These are phyloP conservation scores for Daldinia grandis DNA, from an alignment of 495 filamentous ascomycete genomes.

Conservation along the genomic window DNA sequence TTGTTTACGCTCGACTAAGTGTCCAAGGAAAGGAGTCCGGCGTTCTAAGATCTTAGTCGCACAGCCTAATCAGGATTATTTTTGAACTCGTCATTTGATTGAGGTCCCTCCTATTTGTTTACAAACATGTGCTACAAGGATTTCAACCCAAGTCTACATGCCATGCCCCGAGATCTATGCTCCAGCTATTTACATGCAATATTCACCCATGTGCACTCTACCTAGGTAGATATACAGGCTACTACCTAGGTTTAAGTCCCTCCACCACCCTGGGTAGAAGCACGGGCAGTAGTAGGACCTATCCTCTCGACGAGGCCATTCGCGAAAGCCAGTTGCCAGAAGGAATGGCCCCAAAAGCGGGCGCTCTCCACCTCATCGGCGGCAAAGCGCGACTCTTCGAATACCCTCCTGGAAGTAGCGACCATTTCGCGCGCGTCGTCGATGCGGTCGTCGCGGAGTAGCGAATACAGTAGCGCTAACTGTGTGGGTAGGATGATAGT, in stretches of 20 bases:
- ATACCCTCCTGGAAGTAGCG: conserved; percentile 48
- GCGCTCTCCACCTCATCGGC: conserved; percentile 22
- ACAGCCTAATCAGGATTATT: not conserved
- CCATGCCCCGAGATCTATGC: not conserved
- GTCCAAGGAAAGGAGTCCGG: conserved; percentile 17
- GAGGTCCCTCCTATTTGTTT: not conserved
- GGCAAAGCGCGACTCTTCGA: conserved; percentile 36
- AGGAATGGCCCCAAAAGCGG: conserved; percentile 52
- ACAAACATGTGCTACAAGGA: not conserved
- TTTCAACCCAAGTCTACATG: not conserved
- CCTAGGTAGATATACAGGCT: not conserved
- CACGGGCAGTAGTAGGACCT: not conserved
- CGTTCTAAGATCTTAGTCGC: conserved; percentile 8
- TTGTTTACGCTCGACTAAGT: conserved; percentile 12
- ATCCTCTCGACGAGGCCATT: conserved; percentile 45
- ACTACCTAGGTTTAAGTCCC: not conserved
- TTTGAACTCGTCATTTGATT: not conserved
- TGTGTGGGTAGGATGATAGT: conserved; percentile 56
- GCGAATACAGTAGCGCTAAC: conserved; percentile 53
- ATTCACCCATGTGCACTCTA: not conserved
- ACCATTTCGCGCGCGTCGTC: conserved; percentile 47
- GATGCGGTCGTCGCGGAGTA: conserved; percentile 54
- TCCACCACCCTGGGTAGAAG: not conserved
- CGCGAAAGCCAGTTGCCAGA: conserved; percentile 52
- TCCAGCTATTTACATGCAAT: not conserved